These are phyloP conservation scores for Zygosaccharomyces siamensis DNA, from an alignment of 805 yeast species.

Conservation along the genomic window DNA sequence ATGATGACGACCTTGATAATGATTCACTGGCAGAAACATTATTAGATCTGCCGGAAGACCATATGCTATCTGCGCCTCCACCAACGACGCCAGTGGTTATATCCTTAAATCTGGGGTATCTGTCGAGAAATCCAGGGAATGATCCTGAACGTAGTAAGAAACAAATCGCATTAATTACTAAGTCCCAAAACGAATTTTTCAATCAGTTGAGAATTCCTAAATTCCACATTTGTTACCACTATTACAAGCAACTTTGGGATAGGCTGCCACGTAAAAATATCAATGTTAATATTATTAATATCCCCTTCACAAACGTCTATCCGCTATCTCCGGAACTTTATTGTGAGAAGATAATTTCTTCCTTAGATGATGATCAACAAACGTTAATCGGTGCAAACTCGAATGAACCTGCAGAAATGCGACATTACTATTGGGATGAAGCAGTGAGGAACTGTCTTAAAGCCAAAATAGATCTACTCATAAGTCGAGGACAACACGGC, in stretches of 20 bases:
- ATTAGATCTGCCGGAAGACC: slow-evolving; percentile 19
- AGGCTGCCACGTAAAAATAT: slow-evolving; percentile 29
- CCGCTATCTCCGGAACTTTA: slow-evolving; percentile 28
- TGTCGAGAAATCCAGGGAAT: slow-evolving; percentile 18
- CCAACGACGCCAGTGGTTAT: slow-evolving; percentile 32
- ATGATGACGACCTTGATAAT: slow-evolving; percentile 13
- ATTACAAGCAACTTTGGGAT: slow-evolving; percentile 29
- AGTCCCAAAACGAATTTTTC: slow-evolving; percentile 25
- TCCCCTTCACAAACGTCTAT: slow-evolving; percentile 34
- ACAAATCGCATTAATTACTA: slow-evolving; percentile 24
- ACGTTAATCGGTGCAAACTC: slow-evolving; percentile 19
- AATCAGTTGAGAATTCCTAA: slow-evolving; percentile 22
- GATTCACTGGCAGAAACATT: slow-evolving; percentile 28
- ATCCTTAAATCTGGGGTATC: slow-evolving; percentile 24
- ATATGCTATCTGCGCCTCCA: slow-evolving; percentile 28
- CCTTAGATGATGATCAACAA: slow-evolving; percentile 25
- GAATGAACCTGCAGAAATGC: slow-evolving; percentile 2
- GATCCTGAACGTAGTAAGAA: slow-evolving; percentile 8
- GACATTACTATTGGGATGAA: slow-evolving; percentile 30
- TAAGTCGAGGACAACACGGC: slow-evolving; percentile 1
- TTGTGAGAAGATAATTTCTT: slow-evolving; percentile 21
- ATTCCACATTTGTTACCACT: slow-evolving; percentile 32
- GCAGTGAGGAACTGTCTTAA: slow-evolving; percentile 20
- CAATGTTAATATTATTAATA: slow-evolving; percentile 30
- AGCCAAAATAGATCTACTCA: slow-evolving; percentile 4